These are phyloP conservation scores for Leucaena leucocephala DNA, from an alignment of 306 rosid genomes.

Conservation along the genomic window DNA sequence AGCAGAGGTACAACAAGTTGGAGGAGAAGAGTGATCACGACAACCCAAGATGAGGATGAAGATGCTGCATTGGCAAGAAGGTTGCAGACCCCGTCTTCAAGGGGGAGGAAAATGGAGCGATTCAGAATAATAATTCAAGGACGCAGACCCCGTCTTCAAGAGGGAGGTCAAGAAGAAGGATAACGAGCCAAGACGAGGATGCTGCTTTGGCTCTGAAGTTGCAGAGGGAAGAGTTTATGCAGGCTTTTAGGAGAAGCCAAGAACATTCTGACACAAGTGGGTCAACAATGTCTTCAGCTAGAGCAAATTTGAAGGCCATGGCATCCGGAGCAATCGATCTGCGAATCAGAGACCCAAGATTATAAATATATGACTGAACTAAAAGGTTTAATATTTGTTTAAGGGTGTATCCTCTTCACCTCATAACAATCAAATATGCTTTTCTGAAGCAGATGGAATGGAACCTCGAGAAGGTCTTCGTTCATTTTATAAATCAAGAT, in stretches of 20 bases:
- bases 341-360: conserved; percentile 44
- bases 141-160: conserved; percentile 13
- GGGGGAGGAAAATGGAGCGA: conserved; percentile 3
- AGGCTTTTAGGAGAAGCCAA: conserved; percentile 50
- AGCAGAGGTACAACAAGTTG: conserved; percentile 39
- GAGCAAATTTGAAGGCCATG: conserved; percentile 74
- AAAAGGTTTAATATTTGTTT: neutral
- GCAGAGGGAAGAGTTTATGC: conserved; percentile 92
- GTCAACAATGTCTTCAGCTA: conserved; percentile 42
- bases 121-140: conserved; percentile 17
- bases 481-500: neutral
- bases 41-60: conserved; percentile 35
- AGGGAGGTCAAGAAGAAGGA: conserved; percentile 49
- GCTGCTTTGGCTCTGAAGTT: conserved; percentile 83
- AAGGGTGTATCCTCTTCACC: neutral
- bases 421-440: neutral
- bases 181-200: conserved; percentile 72
- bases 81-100: too few relatives aligned
- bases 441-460: neutral
- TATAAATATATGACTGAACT: neutral
- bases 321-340: conserved; percentile 67
- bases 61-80: conserved; percentile 46
- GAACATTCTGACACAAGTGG: conserved; percentile 43
- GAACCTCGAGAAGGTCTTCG: neutral
- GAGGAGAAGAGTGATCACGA: conserved; percentile 44